Evolutionary conservation across 106 monocot species (phyloP).

Genomic region (Vanilla planifolia): DNA sequence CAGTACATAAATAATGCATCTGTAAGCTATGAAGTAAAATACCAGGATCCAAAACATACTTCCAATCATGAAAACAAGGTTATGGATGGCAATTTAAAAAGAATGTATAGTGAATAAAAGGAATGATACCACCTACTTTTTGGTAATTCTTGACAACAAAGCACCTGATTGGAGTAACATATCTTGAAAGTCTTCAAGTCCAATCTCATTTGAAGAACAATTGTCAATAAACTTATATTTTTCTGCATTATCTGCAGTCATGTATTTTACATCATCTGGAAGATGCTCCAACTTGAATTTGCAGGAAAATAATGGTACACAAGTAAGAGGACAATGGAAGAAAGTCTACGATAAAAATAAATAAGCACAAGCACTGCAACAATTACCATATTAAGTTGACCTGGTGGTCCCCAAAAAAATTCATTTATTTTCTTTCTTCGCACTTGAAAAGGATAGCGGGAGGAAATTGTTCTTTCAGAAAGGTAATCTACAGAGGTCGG

Average conservation of each 20-base stretch:
- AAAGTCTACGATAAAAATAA: slow-evolving; percentile 3
- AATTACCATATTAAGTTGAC: slow-evolving; percentile 33
- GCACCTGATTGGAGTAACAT: slow-evolving; percentile 75
- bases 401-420: slow-evolving; percentile 59
- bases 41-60: background rate
- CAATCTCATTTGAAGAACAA: slow-evolving; percentile 22
- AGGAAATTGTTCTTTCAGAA: slow-evolving; percentile 37
- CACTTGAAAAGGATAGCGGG: slow-evolving; percentile 53
- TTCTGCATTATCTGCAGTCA: slow-evolving; percentile 57
- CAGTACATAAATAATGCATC: no score
- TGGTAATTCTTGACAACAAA: slow-evolving; percentile 38
- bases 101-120: background rate
- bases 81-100: background rate
- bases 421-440: slow-evolving; percentile 45
- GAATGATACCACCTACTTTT: slow-evolving; percentile 42
- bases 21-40: background rate
- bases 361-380: background rate
- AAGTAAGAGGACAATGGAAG: background rate
- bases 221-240: slow-evolving; percentile 36
- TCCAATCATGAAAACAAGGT: background rate
- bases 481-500: slow-evolving; percentile 31
- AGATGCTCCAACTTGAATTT: slow-evolving; percentile 27
- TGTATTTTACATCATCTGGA: slow-evolving; percentile 44
- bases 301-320: background rate
- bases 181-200: slow-evolving; percentile 35